phyloP scores from a whole-genome alignment of 331 rosid genomes.

The Pyracantha coccinea region DNA sequence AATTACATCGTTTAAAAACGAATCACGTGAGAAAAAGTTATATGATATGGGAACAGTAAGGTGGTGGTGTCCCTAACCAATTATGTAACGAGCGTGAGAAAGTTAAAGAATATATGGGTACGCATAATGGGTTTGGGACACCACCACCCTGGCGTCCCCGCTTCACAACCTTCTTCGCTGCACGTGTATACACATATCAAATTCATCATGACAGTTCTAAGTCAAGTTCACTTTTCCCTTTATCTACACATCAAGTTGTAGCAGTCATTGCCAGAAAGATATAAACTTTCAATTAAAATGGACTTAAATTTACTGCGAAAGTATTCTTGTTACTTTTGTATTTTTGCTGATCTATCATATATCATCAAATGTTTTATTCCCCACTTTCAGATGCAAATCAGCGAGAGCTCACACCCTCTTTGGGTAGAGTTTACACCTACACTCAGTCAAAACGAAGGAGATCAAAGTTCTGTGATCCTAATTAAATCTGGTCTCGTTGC shows the following conservation, averaged over 20 bases:
- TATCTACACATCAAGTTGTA: not conserved
- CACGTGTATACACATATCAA: not conserved
- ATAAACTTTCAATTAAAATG: not conserved
- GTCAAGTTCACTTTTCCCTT: too few relatives aligned
- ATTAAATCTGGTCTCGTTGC: slow-evolving; percentile 59
- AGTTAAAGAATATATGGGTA: too few relatives aligned
- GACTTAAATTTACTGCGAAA: not conserved
- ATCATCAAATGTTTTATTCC: not conserved
- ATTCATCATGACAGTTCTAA: too few relatives aligned
- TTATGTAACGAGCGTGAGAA: too few relatives aligned
- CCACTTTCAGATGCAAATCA: slow-evolving; percentile 55
- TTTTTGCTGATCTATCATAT: not conserved
- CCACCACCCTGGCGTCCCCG: too few relatives aligned
- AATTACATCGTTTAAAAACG: not conserved
- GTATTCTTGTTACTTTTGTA: not conserved
- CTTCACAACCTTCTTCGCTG: not conserved
- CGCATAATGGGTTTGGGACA: too few relatives aligned
- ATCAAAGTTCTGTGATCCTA: slow-evolving; percentile 27
- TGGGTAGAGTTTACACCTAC: slow-evolving; percentile 56
- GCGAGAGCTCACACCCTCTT: slow-evolving; percentile 59
- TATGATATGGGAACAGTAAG: too few relatives aligned
- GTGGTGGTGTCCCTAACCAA: too few relatives aligned
- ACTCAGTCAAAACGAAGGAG: slow-evolving; percentile 34
- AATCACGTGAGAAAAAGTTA: too few relatives aligned
- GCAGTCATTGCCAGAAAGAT: not conserved